These are phyloP conservation scores for Penicillium aurantiogriseum DNA, from an alignment of 2,329 filamentous ascomycete genomes.

Conservation along the genomic window DNA sequence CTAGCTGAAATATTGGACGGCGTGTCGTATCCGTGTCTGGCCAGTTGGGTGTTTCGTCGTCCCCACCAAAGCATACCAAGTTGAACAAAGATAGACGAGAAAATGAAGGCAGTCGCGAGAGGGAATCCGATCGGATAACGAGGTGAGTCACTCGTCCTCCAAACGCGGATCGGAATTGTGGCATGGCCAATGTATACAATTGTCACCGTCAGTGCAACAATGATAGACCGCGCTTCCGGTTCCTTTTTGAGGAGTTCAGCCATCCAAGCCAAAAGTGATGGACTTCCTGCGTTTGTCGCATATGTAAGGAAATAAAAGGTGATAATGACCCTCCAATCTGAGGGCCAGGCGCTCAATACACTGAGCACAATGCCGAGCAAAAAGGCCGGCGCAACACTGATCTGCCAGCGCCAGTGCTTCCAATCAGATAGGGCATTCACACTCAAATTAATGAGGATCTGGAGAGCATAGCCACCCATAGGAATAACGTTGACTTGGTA, in stretches of 20 bases:
- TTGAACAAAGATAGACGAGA: constrained; percentile 4
- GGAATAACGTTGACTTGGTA: constrained; percentile 23
- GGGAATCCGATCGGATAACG: constrained; percentile 21
- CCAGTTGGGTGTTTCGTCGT: not conserved
- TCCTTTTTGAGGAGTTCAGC: constrained; percentile 18
- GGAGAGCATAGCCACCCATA: constrained; percentile 20
- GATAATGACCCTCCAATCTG: constrained; percentile 11
- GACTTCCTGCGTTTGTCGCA: constrained; percentile 15
- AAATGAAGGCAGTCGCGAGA: constrained; percentile 17
- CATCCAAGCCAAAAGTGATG: constrained; percentile 19
- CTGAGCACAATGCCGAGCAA: constrained; percentile 8
- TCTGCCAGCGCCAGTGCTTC: constrained; percentile 22
- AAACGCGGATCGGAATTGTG: constrained; percentile 21
- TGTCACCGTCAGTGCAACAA: constrained; percentile 19
- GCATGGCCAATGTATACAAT: constrained; percentile 22
- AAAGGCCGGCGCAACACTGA: constrained; percentile 11
- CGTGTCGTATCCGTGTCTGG: not conserved
- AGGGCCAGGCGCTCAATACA: constrained; percentile 7
- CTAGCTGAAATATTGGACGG: not conserved
- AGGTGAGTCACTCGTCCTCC: constrained; percentile 19
- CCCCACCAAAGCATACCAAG: constrained; percentile 10
- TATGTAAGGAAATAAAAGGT: constrained; percentile 23
- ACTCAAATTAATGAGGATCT: constrained; percentile 16
- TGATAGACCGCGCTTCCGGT: constrained; percentile 18
- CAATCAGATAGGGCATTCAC: constrained; percentile 20